Conservation (phyloP, 2,329 filamentous ascomycete genomes). For the Alternaria postmessia region DNA sequence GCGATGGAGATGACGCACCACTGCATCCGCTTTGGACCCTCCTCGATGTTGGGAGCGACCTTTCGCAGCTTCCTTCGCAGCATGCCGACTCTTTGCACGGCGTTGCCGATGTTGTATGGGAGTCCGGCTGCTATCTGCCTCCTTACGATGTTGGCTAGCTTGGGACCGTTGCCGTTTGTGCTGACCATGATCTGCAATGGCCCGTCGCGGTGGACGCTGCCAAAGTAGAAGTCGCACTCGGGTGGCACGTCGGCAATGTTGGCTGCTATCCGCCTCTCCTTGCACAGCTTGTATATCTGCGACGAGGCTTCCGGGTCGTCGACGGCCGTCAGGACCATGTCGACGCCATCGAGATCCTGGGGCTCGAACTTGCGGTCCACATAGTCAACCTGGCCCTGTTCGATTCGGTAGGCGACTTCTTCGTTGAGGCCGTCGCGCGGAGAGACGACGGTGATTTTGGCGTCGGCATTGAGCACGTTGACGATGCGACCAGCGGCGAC, state of each 20-base stretch:
- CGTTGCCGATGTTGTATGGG: slow-evolving; percentile 81
- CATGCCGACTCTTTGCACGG: slow-evolving; percentile 83
- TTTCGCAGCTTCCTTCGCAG: slow-evolving; percentile 80
- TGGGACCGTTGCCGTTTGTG: slow-evolving; percentile 95
- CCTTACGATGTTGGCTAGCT: slow-evolving; percentile 85
- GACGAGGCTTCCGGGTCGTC: slow-evolving; percentile 93
- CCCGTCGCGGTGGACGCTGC: slow-evolving; percentile 91
- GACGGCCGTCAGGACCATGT: slow-evolving; percentile 92
- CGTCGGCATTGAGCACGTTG: slow-evolving; percentile 93
- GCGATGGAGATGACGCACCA: slow-evolving; percentile 63
- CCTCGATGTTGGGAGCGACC: slow-evolving; percentile 74
- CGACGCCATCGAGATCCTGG: slow-evolving; percentile 78
- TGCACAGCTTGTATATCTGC: slow-evolving; percentile 91
- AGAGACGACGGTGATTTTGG: slow-evolving; percentile 84
- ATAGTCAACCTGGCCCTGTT: slow-evolving; percentile 77
- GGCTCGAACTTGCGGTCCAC: slow-evolving; percentile 85
- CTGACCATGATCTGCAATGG: slow-evolving; percentile 98
- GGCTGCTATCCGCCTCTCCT: slow-evolving; percentile 80
- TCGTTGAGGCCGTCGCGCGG: slow-evolving; percentile 82
- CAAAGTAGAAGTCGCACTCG: slow-evolving; percentile 99
- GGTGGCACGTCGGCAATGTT: slow-evolving; percentile 97
- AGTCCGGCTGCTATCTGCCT: slow-evolving; percentile 79
- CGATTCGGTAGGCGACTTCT: slow-evolving; percentile 84
- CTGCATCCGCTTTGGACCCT: slow-evolving; percentile 87
- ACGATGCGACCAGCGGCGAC: slow-evolving; percentile 95